phyloP scores from a whole-genome alignment of 257 asterid species.

The Nicotiana tabacum region DNA sequence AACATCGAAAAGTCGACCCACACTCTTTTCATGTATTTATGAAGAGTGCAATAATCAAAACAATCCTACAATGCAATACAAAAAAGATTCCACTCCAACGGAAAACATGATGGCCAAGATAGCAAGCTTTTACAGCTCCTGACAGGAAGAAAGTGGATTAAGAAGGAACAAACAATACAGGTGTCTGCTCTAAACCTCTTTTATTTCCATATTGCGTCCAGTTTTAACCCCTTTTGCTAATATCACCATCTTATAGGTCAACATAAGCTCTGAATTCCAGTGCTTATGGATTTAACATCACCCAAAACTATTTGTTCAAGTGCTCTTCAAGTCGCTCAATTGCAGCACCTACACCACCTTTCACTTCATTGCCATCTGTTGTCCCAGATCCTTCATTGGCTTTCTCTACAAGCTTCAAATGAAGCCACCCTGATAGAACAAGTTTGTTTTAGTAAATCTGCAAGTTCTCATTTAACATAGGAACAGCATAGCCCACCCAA shows the following conservation, averaged over 20 bases:
- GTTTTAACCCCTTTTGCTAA: background rate
- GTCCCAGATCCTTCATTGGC: conserved; percentile 57
- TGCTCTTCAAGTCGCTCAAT: conserved; percentile 64
- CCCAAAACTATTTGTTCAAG: conserved; percentile 34
- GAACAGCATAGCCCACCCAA: background rate
- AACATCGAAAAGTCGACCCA: background rate
- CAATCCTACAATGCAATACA: background rate
- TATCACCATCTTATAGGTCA: background rate
- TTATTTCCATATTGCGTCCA: background rate
- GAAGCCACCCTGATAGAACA: conserved; percentile 76
- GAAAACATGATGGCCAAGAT: background rate
- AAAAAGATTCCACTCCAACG: background rate
- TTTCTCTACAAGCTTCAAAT: conserved; percentile 77
- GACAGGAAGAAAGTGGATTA: background rate
- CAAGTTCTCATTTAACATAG: background rate
- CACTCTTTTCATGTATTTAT: background rate
- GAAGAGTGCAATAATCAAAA: background rate
- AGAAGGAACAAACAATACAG: background rate
- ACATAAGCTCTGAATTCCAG: background rate
- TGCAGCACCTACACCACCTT: conserved; percentile 58
- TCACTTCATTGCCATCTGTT: conserved; percentile 28
- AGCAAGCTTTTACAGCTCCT: background rate
- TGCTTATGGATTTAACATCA: background rate
- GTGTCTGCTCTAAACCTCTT: background rate
- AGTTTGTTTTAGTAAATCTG: conserved; percentile 14